These are phyloP conservation scores for Thelephora terrestris DNA, from an alignment of 1,284 basidiomycete species.

Conservation along the genomic window DNA sequence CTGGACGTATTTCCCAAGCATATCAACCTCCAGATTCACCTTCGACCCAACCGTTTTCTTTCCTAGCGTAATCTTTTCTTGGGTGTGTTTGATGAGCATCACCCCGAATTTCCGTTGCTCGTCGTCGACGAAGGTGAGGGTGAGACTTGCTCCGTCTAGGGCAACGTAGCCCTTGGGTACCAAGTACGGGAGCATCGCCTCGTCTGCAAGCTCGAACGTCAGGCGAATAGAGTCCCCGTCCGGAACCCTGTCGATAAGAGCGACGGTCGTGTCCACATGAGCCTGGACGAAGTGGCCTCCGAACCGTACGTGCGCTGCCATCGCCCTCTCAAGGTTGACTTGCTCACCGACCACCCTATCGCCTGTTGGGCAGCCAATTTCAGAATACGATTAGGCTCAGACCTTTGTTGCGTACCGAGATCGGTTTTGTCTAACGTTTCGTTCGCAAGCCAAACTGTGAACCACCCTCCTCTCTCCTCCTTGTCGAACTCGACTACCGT, in stretches of 20 bases:
- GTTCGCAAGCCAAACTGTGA: slow-evolving; percentile 92
- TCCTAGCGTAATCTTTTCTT: slow-evolving; percentile 78
- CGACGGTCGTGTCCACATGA: slow-evolving; percentile 88
- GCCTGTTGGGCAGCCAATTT: slow-evolving; percentile 32
- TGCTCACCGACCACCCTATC: slow-evolving; percentile 71
- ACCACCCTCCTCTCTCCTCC: slow-evolving; percentile 57
- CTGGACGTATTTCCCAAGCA: slow-evolving; percentile 82
- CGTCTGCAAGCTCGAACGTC: slow-evolving; percentile 60
- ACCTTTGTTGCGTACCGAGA: slow-evolving; percentile 48
- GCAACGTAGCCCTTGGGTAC: slow-evolving; percentile 97
- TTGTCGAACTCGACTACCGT: slow-evolving; percentile 83
- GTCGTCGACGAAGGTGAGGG: slow-evolving; percentile 80
- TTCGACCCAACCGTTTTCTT: slow-evolving; percentile 68
- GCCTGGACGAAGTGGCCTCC: slow-evolving; percentile 99
- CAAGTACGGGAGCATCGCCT: slow-evolving; percentile 71
- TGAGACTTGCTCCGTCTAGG: slow-evolving; percentile 92
- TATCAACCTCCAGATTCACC: slow-evolving; percentile 94
- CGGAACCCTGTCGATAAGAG: slow-evolving; percentile 48
- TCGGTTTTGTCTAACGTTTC: slow-evolving; percentile 92
- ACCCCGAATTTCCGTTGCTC: slow-evolving; percentile 66
- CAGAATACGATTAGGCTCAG: neutral
- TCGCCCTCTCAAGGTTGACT: slow-evolving; percentile 92
- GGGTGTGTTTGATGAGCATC: slow-evolving; percentile 95
- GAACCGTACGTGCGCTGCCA: slow-evolving; percentile 86
- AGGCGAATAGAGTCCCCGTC: slow-evolving; percentile 88